Evolutionary conservation across 306 rosid species (phyloP), one percentile per base, ranked within the genome.

Genomic region (Pyrus communis): DNA sequence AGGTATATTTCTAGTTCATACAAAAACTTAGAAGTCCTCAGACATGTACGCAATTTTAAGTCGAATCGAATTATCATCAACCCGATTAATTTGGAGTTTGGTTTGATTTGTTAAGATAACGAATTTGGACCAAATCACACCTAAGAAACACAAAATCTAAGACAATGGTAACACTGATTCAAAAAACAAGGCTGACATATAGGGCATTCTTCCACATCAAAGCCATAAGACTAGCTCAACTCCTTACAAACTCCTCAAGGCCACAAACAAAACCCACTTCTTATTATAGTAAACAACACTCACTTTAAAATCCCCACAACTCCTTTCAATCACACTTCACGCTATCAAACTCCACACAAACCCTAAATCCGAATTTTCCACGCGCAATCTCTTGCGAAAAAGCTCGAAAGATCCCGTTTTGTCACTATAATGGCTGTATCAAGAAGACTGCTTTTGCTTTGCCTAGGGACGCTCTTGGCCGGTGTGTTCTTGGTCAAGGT

Each of bases 181-280:
- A 35, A 19, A 21, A 3, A 14, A 35, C 67, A 57, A 57, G 66
- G 76, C 76, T 13, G 49, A 55, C 52, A 40, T 58, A 23, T 59
- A 73, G 77, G 40, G 38, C n/a, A 42, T 40, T 74, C 59, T 74
- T 61, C 28, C 77, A 23, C 69, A 30, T 69, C 17, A 25, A 61
- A 63, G 78, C 70, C 70, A 31, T 31, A 27, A 58, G 87, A 84
- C 85, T n/a, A 70, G 87, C 81, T 78, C 87, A 74, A 84, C 71
- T 74, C 65, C 70, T 74, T 58, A 40, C 73, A 43, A 58, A 67
- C 78, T 73, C 74, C 60, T 10, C 21, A 3, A 28, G 17, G n/a
- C 57, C 63, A 67, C 74, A 61, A 23, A 62, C 6, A 3, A 66
- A 67, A 27, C 15, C 15, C 62, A 55, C 28, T 9, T 60, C 62